Base-by-base conservation (phyloP, 495 filamentous ascomycete genomes). In the Hyaloscypha variabilis region DNA sequence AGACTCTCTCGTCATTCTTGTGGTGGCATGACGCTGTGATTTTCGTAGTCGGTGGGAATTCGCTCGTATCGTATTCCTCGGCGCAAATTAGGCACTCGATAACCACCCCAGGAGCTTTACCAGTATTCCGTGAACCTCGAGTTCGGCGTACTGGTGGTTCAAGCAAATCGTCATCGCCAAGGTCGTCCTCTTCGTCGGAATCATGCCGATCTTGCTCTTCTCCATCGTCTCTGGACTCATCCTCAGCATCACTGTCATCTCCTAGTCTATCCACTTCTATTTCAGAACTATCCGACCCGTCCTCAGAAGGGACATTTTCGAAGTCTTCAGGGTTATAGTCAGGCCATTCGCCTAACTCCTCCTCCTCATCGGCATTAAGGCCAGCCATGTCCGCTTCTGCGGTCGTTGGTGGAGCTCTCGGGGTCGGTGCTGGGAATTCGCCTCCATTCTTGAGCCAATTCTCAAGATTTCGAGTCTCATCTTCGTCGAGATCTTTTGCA, bases 11-110 rank as follows among this genome's bases (percentile, higher is more conserved):
- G n/a, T 71, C 60, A 53, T 79, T 76, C n/a, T 68, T 54, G 52
- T 63, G 61, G 6, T 66, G 23, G 64, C 78, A 82, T 2, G 50
- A 56, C 1, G 58, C 30, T 5, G 78, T 76, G 53, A 77, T 67
- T 19, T 65, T 67, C 34, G 69, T 60, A 10, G 56, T 56, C 11
- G 65, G 57, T 4, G 77, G 76, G 68, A 81, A 73, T 31, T 77
- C 74, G 42, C 58, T 72, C 24, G 73, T 63, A 23, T 63, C 66
- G 51, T 77, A 78, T 51, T 74, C 71, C 24, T 82, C 79, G 21
- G 71, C 64, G 64, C 79, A 81, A 13, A 77, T 70, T 13, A 55
- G 64, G 68, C 79, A 82, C 14, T 57, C 30, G 21, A 64, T 31
- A 21, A 17, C 4, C 3, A 17, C 39, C 19, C 39, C 39, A 19